Evolutionary conservation across 78 protist genomes (phyloP), one percentile per base, ranked within the genome.

Genomic region (Dictyostelium firmibasis): DNA sequence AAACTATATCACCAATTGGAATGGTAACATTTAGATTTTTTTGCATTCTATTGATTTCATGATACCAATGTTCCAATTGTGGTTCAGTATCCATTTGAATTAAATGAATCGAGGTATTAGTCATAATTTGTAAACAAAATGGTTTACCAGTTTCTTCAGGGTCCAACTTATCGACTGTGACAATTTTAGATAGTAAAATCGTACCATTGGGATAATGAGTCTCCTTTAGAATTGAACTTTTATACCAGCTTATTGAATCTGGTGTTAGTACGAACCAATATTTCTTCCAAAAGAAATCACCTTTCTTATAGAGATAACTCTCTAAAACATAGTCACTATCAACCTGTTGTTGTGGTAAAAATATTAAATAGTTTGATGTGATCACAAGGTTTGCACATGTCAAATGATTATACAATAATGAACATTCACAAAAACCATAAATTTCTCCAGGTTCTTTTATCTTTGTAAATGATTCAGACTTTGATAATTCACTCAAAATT

Each of bases 281-380:
- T 16, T 88, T 88, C 31, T 67, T 57, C 93, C 93, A 88, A 79
- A 88, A 88, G 81, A 78, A 88, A 67, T 88, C 93, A 10, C 93
- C 86, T 33, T 88, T 88, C 44, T 77, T 88, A 23, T 88, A 20
- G 5, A 88, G 86, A 64, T 88, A 88, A 44, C 60, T 88, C 81
- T 88, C 93, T 27, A 88, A 29, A 25, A 25, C 13, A 53, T 72
- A 79, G 11, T 67, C 75, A 27, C 35, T 67, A 11, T 67, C 38
- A 3, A 23, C 78, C 7, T 62, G 86, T 64, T 88, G 83, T 23
- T 57, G 75, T 64, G 93, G 93, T 18, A 88, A 38, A 67, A 88
- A 88, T 20, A 60, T 25, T 43, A 88, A 70, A 60, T 79, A 60
- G 7, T 76, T 62, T 23, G 74, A 33, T 2, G 93, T 88, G 11